Conservation (phyloP, 2,329 filamentous ascomycete genomes). For the Podosphaera xanthii region DNA sequence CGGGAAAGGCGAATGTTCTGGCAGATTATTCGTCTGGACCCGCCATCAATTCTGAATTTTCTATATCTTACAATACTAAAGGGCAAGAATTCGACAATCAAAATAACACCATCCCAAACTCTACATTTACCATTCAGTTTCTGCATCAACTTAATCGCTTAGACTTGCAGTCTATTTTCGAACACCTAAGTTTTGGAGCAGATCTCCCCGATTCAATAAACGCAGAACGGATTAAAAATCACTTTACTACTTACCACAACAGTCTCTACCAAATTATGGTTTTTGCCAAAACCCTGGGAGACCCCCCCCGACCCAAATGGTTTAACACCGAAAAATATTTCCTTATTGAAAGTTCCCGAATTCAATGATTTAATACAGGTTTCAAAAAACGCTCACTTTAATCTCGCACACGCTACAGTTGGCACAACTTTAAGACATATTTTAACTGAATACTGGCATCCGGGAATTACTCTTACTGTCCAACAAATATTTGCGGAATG, state of each 20-base stretch:
- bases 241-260: background rate
- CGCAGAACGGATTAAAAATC: background rate
- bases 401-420: background rate
- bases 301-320: background rate
- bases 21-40: background rate
- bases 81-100: background rate
- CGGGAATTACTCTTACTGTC: background rate
- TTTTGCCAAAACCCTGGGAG: background rate
- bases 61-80: background rate
- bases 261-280: background rate
- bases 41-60: background rate
- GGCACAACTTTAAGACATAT: too few relatives aligned
- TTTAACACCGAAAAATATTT: background rate
- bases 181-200: background rate
- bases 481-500: background rate
- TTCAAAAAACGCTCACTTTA: background rate
- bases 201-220: background rate
- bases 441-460: too few relatives aligned
- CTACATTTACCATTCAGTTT: background rate
- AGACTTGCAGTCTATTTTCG: background rate
- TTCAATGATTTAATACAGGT: background rate
- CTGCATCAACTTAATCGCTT: background rate
- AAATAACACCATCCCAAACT: background rate
- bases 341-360: background rate
- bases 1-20: background rate